Evolutionary conservation across 129 eudicot species (phyloP).

Genomic region (Scalesia atractyloides): DNA sequence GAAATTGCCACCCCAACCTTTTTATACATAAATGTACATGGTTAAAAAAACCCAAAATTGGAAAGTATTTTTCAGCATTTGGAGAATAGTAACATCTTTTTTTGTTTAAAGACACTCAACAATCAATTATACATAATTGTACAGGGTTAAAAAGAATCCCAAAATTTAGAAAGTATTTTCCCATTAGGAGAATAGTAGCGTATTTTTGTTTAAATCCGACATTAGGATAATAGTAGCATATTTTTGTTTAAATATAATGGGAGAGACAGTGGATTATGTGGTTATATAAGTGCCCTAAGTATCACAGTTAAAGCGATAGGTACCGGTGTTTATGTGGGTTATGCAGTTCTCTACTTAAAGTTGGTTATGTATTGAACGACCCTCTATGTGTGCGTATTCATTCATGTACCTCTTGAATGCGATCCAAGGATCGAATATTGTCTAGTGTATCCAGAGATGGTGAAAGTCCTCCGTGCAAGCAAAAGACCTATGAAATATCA

Average conservation of each 20-base stretch:
- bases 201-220: not conserved
- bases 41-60: slow-evolving; percentile 3
- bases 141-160: slow-evolving; percentile 1
- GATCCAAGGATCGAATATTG: slow-evolving; percentile 78
- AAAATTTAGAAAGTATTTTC: not conserved
- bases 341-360: not conserved
- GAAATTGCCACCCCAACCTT: not conserved
- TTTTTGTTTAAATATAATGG: not conserved
- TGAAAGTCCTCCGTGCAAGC: slow-evolving; percentile 56
- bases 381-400: not conserved
- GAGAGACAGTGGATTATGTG: not conserved
- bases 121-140: not conserved
- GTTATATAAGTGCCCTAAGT: not conserved
- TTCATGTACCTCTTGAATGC: slow-evolving; percentile 71
- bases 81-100: not conserved
- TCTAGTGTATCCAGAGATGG: slow-evolving; percentile 87
- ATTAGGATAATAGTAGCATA: not conserved
- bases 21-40: not conserved
- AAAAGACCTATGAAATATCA: slow-evolving; percentile 55
- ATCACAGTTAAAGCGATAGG: no score
- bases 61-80: not conserved
- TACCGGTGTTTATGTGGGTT: not conserved
- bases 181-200: not conserved
- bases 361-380: not conserved
- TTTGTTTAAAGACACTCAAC: not conserved